phyloP scores from a whole-genome alignment of 192 early-diverging fungal genomes.

The Rhizophagus prolifer region DNA sequence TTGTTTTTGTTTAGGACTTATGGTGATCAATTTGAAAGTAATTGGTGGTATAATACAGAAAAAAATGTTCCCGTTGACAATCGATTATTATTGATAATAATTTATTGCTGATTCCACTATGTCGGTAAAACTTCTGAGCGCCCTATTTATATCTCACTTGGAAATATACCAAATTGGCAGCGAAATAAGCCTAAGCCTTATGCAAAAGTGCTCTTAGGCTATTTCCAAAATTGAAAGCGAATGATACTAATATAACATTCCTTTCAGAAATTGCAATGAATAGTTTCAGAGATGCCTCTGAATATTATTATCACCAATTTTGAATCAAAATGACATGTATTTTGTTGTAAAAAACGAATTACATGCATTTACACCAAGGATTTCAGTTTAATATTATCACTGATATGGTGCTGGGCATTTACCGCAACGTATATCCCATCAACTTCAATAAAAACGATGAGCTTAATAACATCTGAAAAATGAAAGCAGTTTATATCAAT shows the following conservation, averaged over 20 bases:
- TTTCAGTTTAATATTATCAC: not conserved
- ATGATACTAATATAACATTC: not conserved
- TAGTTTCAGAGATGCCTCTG: not conserved
- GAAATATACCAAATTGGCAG: not conserved
- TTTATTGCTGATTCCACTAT: not conserved
- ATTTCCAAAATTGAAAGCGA: not conserved
- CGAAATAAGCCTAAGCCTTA: not conserved
- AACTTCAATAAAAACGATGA: no score
- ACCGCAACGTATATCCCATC: not conserved
- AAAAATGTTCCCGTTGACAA: not conserved
- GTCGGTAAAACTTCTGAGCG: not conserved
- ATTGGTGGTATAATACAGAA: not conserved
- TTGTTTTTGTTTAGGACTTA: not conserved
- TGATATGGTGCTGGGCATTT: not conserved
- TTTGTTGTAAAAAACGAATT: not conserved
- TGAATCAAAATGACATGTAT: not conserved
- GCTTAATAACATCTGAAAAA: no score
- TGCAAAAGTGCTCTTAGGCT: not conserved
- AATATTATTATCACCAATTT: not conserved
- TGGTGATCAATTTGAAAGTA: not conserved
- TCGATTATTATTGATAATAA: not conserved
- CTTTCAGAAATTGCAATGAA: not conserved
- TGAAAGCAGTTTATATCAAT: no score
- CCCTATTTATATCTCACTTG: conserved; percentile 1
- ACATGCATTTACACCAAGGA: not conserved